Percentiles rank a stretch among this genome's conserved stretches.
phyloP scores from a whole-genome alignment of 2,329 filamentous ascomycete genomes.

The Aureobasidium subglaciale region DNA sequence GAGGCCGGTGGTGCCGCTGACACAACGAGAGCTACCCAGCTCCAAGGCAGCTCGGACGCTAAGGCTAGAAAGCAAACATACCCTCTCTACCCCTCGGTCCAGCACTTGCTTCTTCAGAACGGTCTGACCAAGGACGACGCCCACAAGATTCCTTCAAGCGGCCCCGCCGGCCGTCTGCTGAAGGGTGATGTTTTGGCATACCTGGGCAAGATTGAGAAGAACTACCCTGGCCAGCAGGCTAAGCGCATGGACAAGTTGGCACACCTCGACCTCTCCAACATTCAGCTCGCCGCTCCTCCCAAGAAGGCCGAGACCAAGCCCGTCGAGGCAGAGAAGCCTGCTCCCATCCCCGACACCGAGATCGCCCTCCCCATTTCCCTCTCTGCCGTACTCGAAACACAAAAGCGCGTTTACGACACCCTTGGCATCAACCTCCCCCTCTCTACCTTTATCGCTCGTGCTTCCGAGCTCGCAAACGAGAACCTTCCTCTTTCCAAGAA shows the following conservation, averaged over 20 bases:
- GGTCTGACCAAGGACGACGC: slow-evolving; percentile 68
- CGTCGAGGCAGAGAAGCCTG: slow-evolving; percentile 34
- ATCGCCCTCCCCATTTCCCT: slow-evolving; percentile 73
- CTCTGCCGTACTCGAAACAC: slow-evolving; percentile 67
- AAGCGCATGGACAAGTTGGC: slow-evolving; percentile 65
- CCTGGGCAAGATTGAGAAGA: slow-evolving; percentile 66
- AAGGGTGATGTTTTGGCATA: slow-evolving; percentile 95
- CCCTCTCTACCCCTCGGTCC: slow-evolving; percentile 75
- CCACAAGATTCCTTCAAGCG: slow-evolving; percentile 76
- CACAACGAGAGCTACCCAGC: slow-evolving; percentile 15
- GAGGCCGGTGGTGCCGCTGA: slow-evolving; percentile 16
- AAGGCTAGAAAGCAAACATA: slow-evolving; percentile 53
- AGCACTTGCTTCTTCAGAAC: slow-evolving; percentile 71
- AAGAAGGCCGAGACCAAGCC: slow-evolving; percentile 42
- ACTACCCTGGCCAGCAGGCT: slow-evolving; percentile 65
- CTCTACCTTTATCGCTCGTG: slow-evolving; percentile 78
- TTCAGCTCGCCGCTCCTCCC: slow-evolving; percentile 61
- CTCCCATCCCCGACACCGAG: slow-evolving; percentile 44
- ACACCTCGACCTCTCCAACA: slow-evolving; percentile 90
- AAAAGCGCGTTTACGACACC: slow-evolving; percentile 69
- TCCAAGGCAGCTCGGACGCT: slow-evolving; percentile 12
- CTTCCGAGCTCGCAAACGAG: slow-evolving; percentile 80
- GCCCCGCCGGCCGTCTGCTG: slow-evolving; percentile 78
- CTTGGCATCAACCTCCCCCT: slow-evolving; percentile 77
- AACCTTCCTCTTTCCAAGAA: slow-evolving; percentile 63